Evolutionary conservation across 2,329 filamentous ascomycete genomes (phyloP).

Genomic region (Chaetomiaceae sp.): DNA sequence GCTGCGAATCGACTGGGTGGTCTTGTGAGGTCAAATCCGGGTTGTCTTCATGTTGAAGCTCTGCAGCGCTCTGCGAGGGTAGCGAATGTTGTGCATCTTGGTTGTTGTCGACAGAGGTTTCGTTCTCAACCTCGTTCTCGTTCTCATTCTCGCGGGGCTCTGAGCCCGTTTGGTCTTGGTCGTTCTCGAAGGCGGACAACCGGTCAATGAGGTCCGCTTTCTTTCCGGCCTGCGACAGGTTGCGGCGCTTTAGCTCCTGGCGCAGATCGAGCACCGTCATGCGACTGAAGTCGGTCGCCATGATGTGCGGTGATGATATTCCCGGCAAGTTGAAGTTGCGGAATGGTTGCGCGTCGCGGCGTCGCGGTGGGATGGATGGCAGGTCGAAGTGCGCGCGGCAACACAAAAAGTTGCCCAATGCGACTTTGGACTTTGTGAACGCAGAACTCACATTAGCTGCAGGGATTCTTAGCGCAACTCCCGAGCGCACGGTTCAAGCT

Average conservation of each 20-base stretch:
- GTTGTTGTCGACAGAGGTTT: slow-evolving; percentile 8
- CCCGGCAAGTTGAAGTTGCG: no score
- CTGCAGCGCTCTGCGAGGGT: no score
- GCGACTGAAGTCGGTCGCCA: slow-evolving; percentile 49
- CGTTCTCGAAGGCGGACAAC: slow-evolving; percentile 42
- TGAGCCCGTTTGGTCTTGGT: slow-evolving; percentile 12
- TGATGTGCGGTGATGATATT: slow-evolving; percentile 27
- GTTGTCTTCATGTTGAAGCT: not conserved
- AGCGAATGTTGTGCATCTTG: slow-evolving; percentile 1
- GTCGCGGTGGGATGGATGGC: not conserved
- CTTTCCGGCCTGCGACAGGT: slow-evolving; percentile 63
- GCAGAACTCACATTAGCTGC: not conserved
- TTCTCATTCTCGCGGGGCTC: no score
- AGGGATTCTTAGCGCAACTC: slow-evolving; percentile 8
- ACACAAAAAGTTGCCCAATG: slow-evolving; percentile 14
- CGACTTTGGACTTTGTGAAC: not conserved
- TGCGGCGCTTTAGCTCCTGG: slow-evolving; percentile 66
- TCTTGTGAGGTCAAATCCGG: not conserved
- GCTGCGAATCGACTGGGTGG: not conserved
- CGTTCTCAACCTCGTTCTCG: not conserved
- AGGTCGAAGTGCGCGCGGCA: not conserved
- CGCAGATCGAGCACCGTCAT: slow-evolving; percentile 73
- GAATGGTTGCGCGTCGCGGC: slow-evolving; percentile 7
- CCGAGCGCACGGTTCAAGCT: slow-evolving; percentile 6
- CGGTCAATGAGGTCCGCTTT: slow-evolving; percentile 68